Conservation (phyloP, 306 rosid genomes). For the Castanea sativa region DNA sequence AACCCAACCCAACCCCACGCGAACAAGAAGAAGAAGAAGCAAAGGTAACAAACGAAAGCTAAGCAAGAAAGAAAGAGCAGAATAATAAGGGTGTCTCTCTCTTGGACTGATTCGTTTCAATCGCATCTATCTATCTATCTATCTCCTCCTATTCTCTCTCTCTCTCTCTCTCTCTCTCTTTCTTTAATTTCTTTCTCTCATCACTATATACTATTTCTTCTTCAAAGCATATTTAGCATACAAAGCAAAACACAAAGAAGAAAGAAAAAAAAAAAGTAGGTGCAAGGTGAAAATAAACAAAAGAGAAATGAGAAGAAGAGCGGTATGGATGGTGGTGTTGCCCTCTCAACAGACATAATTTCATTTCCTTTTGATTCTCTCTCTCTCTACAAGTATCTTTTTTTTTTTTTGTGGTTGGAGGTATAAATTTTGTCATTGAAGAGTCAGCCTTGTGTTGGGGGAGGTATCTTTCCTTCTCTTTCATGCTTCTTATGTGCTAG, state of each 20-base stretch:
- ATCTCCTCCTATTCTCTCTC: not conserved
- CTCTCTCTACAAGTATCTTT: conserved; percentile 10
- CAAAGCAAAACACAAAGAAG: not conserved
- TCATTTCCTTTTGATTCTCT: conserved; percentile 29
- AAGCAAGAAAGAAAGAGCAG: conserved; percentile 25
- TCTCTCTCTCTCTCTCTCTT: not conserved
- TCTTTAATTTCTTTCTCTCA: too few species aligned
- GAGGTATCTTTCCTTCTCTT: conserved; percentile 46
- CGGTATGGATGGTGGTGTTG: conserved; percentile 21
- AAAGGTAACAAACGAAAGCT: conserved; percentile 3
- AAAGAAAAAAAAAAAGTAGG: conserved; percentile 29
- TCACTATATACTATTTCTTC: not conserved
- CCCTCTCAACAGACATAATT: conserved; percentile 27
- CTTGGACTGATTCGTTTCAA: conserved; percentile 82
- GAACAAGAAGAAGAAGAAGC: conserved; percentile 34
- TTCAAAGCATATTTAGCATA: conserved; percentile 10
- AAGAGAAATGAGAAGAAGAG: conserved; percentile 9
- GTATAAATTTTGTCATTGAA: conserved; percentile 38
- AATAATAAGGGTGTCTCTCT: conserved; percentile 53
- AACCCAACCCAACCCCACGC: conserved; percentile 58
- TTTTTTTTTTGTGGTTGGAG: not conserved
- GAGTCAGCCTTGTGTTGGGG: conserved; percentile 48
- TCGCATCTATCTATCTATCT: conserved; percentile 62
- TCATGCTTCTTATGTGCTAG: conserved; percentile 54
- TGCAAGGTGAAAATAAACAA: conserved; percentile 32